Evolutionary conservation across 2,329 filamentous ascomycete genomes (phyloP), one percentile per base, ranked within the genome.

Genomic region (Neophaeococcomyces mojaviensis): DNA sequence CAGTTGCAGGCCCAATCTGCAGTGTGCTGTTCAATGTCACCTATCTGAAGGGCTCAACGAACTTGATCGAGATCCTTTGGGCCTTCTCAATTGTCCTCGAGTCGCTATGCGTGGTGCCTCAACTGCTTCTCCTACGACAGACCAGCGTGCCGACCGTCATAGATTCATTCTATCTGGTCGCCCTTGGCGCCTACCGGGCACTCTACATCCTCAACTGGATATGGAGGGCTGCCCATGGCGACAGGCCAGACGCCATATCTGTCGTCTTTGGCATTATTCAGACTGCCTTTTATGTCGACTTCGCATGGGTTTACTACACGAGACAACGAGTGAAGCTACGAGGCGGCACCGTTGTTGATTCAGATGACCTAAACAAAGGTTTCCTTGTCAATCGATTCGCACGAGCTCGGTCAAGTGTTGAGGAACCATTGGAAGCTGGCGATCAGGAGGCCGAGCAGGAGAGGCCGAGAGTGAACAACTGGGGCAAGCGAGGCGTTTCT

Each of bases 61-160:
- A 82, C 69, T 64, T 84, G 54, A 78, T 88, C 44, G 58, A 94
- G 86, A 77, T 84, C 61, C 74, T 87, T 51, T 94, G 87, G 85
- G 78, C 82, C 48, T 95, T 96, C 68, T 94, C 87, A 26, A 82
- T 92, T 57, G 84, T 95, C 55, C 83, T 97, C 59, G 90, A 97
- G 68, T 90, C 88, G 28, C 79, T 94, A 50, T 92, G 86, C 64
- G 80, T 96, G 28, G 80, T 97, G 16, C 90, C 90, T 0, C 90
- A 97, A 64, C 81, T 97, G 1, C 78, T 96, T 4, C 81, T 96
- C 35, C 79, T 97, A 12, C 86, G 90, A 49, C 88, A 96, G 65
- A 96, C 90, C n/a, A 88, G 82, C 20, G 88, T 96, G 0, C 90
- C 90, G 0, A 97, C 90, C 39, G 90, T 96, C 38, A 89, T 97